These are phyloP conservation scores for Tetrapisispora arboricola DNA, from an alignment of 805 yeast genomes.

Conservation along the genomic window DNA sequence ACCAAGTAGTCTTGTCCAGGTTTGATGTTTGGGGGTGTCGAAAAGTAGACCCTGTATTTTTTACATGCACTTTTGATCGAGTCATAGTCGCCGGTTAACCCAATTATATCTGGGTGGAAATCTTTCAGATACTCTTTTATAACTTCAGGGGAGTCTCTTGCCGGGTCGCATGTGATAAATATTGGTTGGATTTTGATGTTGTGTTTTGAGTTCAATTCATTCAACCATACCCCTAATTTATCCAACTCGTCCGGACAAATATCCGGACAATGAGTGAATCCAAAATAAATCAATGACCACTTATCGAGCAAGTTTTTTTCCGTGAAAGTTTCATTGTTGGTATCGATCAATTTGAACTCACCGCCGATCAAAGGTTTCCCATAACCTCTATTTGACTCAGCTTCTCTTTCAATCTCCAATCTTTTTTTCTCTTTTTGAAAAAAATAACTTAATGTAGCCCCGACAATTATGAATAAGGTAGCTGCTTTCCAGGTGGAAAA, in stretches of 20 bases:
- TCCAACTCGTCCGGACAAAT: constrained; percentile 97
- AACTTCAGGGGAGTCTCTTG: constrained; percentile 82
- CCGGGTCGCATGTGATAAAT: constrained; percentile 95
- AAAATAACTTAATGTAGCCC: constrained; percentile 60
- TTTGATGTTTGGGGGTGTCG: constrained; percentile 90
- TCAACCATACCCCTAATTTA: constrained; percentile 63
- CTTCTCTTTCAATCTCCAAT: constrained; percentile 62
- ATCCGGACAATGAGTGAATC: constrained; percentile 96
- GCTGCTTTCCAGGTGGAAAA: constrained; percentile 83
- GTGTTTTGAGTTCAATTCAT: constrained; percentile 48
- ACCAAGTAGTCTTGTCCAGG: constrained; percentile 95
- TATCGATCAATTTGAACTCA: constrained; percentile 64
- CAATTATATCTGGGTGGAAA: constrained; percentile 82
- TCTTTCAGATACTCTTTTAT: constrained; percentile 73
- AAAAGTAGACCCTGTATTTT: constrained; percentile 85
- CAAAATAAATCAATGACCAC: constrained; percentile 84
- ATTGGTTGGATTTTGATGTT: constrained; percentile 62
- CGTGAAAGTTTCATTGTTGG: constrained; percentile 60
- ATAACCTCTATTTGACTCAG: constrained; percentile 74
- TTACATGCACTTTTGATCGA: constrained; percentile 79
- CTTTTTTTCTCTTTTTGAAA: constrained; percentile 71
- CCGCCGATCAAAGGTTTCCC: constrained; percentile 96
- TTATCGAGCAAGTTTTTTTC: constrained; percentile 65
- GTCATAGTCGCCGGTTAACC: constrained; percentile 86
- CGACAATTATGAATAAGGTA: constrained; percentile 52